These are phyloP conservation scores for Leucocoprinus leucothites DNA, from an alignment of 768 basidiomycete species.

Conservation along the genomic window DNA sequence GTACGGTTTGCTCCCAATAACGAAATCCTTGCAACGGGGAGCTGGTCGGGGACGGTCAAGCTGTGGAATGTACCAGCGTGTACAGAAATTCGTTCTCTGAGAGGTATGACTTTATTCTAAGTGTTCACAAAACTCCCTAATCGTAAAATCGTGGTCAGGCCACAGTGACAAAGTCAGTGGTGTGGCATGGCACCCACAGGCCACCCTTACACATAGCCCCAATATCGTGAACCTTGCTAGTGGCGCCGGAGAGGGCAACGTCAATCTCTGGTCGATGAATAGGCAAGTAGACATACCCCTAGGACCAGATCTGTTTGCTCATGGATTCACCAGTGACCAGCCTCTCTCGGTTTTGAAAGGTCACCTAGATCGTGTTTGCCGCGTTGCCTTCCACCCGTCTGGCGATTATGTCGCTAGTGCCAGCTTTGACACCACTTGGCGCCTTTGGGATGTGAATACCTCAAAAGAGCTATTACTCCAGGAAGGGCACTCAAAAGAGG, in stretches of 20 bases:
- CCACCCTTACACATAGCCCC: slow-evolving; percentile 68
- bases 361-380: slow-evolving; percentile 86
- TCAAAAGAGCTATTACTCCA: slow-evolving; percentile 83
- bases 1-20: slow-evolving; percentile 95
- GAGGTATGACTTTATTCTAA: slow-evolving; percentile 45
- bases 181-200: slow-evolving; percentile 96
- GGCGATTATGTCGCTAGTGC: slow-evolving; percentile 93
- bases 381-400: slow-evolving; percentile 95
- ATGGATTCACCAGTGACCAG: slow-evolving; percentile 55
- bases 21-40: slow-evolving; percentile 84
- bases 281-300: slow-evolving; percentile 44
- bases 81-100: slow-evolving; percentile 68
- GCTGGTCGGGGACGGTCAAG: slow-evolving; percentile 95
- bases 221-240: slow-evolving; percentile 81
- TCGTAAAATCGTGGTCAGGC: slow-evolving; percentile 39
- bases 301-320: slow-evolving; percentile 1
- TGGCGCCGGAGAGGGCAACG: slow-evolving; percentile 82
- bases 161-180: slow-evolving; percentile 92
- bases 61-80: slow-evolving; percentile 95
- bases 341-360: slow-evolving; percentile 86
- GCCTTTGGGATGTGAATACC: slow-evolving; percentile 90
- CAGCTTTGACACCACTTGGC: slow-evolving; percentile 96
- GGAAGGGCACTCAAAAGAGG: slow-evolving; percentile 97
- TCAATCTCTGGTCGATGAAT: slow-evolving; percentile 87
- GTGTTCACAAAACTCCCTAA: slow-evolving; percentile 10